A percentile compares a stretch with the other conserved stretches of the same genome.
These are phyloP conservation scores for Cerioporus squamosus DNA, from an alignment of 1,284 basidiomycete genomes.

Conservation along the genomic window DNA sequence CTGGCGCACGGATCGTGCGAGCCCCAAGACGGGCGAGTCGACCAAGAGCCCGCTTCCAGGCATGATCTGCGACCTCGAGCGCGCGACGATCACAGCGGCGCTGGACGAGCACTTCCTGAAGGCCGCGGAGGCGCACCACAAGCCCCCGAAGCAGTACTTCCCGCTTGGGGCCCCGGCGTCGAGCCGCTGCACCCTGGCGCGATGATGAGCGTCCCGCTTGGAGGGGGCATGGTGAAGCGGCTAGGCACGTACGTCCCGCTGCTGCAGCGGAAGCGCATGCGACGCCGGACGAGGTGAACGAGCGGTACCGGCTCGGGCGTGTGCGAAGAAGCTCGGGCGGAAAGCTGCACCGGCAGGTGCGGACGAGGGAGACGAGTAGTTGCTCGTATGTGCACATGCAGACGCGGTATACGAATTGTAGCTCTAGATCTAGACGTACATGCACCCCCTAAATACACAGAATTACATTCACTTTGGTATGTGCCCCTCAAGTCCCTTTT, in stretches of 20 bases:
- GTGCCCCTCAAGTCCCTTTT: background rate
- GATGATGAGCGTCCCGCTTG: slow-evolving; percentile 66
- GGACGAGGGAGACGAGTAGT: slow-evolving; percentile 24
- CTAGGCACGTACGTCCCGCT: slow-evolving; percentile 70
- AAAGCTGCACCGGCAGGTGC: slow-evolving; percentile 2
- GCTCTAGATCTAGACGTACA: slow-evolving; percentile 1
- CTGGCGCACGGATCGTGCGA: slow-evolving; percentile 73
- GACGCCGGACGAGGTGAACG: slow-evolving; percentile 74
- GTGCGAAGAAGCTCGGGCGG: slow-evolving; percentile 40
- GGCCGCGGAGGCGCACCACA: slow-evolving; percentile 55
- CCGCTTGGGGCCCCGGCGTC: slow-evolving; percentile 33
- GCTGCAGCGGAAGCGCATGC: slow-evolving; percentile 66
- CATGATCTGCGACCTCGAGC: slow-evolving; percentile 58
- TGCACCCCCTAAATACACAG: slow-evolving; percentile 5
- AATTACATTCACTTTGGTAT: slow-evolving; percentile 8
- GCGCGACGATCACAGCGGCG: slow-evolving; percentile 60
- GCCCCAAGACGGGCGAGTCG: slow-evolving; percentile 32
- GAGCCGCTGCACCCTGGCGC: slow-evolving; percentile 25
- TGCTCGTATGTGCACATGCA: background rate
- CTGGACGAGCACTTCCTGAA: slow-evolving; percentile 68
- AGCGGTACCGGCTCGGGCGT: slow-evolving; percentile 75
- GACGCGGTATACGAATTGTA: background rate
- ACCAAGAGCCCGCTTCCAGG: slow-evolving; percentile 57
- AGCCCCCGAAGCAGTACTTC: slow-evolving; percentile 38
- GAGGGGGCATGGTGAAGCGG: slow-evolving; percentile 71